These are phyloP conservation scores for Fragaria ananassa DNA, from an alignment of 306 rosid species.

Conservation along the genomic window DNA sequence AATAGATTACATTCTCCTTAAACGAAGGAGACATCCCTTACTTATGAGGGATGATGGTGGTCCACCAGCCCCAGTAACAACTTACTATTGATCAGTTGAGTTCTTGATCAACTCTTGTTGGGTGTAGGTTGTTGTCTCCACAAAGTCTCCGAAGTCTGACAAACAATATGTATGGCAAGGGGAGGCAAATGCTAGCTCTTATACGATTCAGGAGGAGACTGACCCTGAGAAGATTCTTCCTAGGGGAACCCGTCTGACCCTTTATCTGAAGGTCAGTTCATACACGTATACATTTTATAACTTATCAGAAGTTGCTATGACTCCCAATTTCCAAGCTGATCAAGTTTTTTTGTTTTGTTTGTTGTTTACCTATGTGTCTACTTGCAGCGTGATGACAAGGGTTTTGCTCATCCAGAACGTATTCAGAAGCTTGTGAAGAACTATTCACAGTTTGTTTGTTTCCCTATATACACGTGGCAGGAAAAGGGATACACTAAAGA, in stretches of 20 bases:
- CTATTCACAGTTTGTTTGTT: constrained; percentile 91
- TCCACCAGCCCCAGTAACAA: not conserved
- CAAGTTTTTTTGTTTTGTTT: not conserved
- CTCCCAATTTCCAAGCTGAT: constrained; percentile 20
- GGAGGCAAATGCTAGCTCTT: constrained; percentile 93
- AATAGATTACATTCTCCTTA: not conserved
- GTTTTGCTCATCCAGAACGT: constrained; percentile 84
- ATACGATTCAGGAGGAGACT: constrained; percentile 81
- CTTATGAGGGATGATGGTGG: not conserved
- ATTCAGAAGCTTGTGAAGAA: constrained; percentile 84
- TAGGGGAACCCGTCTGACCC: constrained; percentile 85
- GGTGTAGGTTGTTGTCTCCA: constrained; percentile 80
- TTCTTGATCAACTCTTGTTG: constrained; percentile 14
- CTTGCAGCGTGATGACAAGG: constrained; percentile 81
- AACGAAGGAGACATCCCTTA: not conserved
- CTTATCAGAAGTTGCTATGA: not conserved
- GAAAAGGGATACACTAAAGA: constrained; percentile 90
- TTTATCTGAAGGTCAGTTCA: constrained; percentile 66
- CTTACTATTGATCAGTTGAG: not conserved
- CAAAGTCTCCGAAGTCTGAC: constrained; percentile 86
- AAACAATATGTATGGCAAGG: constrained; percentile 97
- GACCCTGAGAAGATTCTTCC: constrained; percentile 76
- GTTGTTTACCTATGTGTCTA: not conserved
- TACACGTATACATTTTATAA: not conserved
- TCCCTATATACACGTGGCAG: constrained; percentile 94